Conservation (phyloP, 2,329 filamentous ascomycete species). For the Thermomyces lanuginosus region DNA sequence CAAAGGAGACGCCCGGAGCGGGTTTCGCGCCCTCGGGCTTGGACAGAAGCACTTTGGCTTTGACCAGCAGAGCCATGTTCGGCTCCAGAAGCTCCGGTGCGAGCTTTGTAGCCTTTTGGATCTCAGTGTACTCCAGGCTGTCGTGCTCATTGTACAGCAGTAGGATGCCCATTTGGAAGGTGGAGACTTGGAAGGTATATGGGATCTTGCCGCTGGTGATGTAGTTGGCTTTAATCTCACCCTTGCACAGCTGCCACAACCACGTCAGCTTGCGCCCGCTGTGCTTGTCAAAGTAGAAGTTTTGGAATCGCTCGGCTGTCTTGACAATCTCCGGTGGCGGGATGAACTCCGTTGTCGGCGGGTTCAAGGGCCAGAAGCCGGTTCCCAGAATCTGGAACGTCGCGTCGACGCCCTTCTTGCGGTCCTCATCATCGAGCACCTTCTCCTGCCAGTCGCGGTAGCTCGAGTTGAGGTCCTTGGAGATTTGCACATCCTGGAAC, state of each 20-base stretch:
- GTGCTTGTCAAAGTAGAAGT: conserved; percentile 93
- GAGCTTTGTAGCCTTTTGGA: conserved; percentile 63
- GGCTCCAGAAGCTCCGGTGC: conserved; percentile 72
- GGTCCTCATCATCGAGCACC: conserved; percentile 46
- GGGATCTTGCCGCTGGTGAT: conserved; percentile 77
- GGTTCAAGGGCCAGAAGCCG: conserved; percentile 86
- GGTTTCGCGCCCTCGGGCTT: conserved; percentile 58
- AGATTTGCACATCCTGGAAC: conserved; percentile 99
- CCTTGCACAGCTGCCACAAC: conserved; percentile 97
- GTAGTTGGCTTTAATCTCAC: conserved; percentile 87
- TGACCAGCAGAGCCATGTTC: conserved; percentile 69
- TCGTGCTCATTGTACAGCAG: conserved; percentile 89
- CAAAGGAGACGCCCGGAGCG: conserved; percentile 61
- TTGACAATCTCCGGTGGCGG: conserved; percentile 70
- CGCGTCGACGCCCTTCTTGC: conserved; percentile 61
- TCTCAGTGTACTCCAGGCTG: conserved; percentile 71
- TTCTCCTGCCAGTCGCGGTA: conserved; percentile 65
- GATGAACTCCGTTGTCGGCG: conserved; percentile 75
- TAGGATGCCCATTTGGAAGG: conserved; percentile 94
- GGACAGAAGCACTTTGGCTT: conserved; percentile 74
- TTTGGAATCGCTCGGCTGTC: conserved; percentile 76
- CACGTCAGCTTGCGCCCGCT: conserved; percentile 91
- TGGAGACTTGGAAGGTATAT: conserved; percentile 92
- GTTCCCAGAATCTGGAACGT: conserved; percentile 88
- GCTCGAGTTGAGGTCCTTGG: conserved; percentile 82